phyloP scores from a whole-genome alignment of 768 basidiomycete species.

The Termitomyces eurrhizus region DNA sequence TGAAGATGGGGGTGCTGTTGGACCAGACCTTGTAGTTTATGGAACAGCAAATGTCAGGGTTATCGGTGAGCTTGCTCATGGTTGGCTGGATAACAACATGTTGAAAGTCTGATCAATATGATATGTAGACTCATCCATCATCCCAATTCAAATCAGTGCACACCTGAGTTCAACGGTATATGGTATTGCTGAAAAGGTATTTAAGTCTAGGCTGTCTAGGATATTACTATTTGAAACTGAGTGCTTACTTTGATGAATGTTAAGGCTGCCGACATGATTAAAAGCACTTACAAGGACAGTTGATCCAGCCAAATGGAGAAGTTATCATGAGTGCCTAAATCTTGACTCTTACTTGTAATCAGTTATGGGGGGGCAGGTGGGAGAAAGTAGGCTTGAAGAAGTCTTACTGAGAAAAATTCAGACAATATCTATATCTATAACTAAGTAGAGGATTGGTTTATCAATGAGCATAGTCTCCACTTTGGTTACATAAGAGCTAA shows the following conservation, averaged over 20 bases:
- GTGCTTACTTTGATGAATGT: neutral
- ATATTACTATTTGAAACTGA: neutral
- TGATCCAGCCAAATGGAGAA: neutral
- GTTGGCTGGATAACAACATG: neutral
- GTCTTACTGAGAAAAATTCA: neutral
- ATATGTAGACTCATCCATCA: constrained; percentile 11
- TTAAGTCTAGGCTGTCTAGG: neutral
- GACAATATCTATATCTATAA: neutral
- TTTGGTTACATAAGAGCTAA: neutral
- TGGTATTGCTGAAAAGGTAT: constrained; percentile 15
- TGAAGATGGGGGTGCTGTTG: constrained; percentile 11
- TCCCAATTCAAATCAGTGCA: constrained; percentile 15
- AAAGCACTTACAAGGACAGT: neutral
- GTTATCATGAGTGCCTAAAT: neutral
- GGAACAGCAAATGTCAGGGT: constrained; percentile 14
- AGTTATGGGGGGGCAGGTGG: neutral
- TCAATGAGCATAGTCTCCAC: neutral
- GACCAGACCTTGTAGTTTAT: constrained; percentile 14
- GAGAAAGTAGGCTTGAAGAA: neutral
- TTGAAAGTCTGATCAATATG: neutral
- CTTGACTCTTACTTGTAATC: neutral
- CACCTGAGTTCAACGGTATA: constrained; percentile 11
- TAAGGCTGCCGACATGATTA: constrained; percentile 14
- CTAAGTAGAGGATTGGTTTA: neutral
- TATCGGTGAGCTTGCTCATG: constrained; percentile 6